A percentile compares a stretch with the other conserved stretches of the same genome.
Conservation (phyloP, 441 rosid genomes). For the Breynia disticha region DNA sequence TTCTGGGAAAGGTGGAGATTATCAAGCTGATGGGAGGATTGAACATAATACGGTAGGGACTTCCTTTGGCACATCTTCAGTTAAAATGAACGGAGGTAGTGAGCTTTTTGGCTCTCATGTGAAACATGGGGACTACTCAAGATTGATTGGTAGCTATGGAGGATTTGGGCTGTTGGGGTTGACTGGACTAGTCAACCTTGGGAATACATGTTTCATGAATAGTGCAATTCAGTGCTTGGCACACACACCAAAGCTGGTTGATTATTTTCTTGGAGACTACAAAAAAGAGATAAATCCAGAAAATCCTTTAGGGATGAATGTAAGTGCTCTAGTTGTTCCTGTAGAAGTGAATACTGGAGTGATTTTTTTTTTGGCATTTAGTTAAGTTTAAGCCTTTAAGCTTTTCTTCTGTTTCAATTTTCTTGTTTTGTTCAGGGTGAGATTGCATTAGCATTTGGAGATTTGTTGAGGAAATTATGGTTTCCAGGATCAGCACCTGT, state of each 20-base stretch:
- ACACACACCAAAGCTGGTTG: constrained; percentile 55
- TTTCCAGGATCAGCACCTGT: constrained; percentile 42
- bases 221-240: constrained; percentile 61
- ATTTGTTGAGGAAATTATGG: constrained; percentile 57
- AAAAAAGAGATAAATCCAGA: constrained; percentile 43
- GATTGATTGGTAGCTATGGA: constrained; percentile 16
- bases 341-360: neutral
- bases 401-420: constrained; percentile 6
- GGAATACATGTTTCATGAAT: constrained; percentile 78
- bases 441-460: constrained; percentile 63
- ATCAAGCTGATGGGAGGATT: constrained; percentile 25
- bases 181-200: constrained; percentile 60
- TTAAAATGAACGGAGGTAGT: constrained; percentile 31
- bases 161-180: constrained; percentile 44
- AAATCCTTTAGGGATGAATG: constrained; percentile 57
- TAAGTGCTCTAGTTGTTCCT: constrained; percentile 17
- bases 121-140: constrained; percentile 11
- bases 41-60: constrained; percentile 10
- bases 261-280: constrained; percentile 54
- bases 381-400: neutral
- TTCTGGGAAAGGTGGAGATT: constrained; percentile 22
- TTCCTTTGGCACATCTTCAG: constrained; percentile 13
- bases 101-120: constrained; percentile 21
- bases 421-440: constrained; percentile 41
- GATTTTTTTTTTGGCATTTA: neutral